Percentiles rank a stretch among this genome's conserved stretches.
Conservation (phyloP, 2,329 filamentous ascomycete species). For the Penicillium sp. region DNA sequence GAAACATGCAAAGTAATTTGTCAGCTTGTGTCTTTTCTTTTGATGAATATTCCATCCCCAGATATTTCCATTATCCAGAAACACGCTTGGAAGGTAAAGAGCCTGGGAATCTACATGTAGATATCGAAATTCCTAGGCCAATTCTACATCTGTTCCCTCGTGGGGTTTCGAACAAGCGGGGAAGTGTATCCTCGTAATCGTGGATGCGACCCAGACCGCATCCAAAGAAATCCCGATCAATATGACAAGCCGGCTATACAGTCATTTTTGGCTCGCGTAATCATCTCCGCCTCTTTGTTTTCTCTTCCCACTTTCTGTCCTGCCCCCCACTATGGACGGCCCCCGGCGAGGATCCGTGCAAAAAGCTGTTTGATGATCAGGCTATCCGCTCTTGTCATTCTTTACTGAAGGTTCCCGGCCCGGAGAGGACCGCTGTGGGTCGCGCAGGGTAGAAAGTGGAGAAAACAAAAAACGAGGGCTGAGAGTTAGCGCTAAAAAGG, state of each 20-base stretch:
- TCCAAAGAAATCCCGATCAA: conserved; percentile 10
- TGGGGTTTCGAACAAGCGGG: conserved; percentile 4
- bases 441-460: conserved; percentile 15
- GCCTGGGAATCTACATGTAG: background rate
- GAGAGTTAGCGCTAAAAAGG: conserved; percentile 16
- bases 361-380: conserved; percentile 7
- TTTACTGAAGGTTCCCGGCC: conserved; percentile 28
- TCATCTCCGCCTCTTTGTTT: background rate
- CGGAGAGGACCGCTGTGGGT: conserved; percentile 29
- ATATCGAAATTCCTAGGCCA: conserved; percentile 3
- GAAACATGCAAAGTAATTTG: conserved; percentile 12
- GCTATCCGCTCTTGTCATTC: conserved; percentile 13
- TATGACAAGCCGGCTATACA: background rate
- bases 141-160: conserved; percentile 21
- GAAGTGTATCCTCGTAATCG: conserved; percentile 2
- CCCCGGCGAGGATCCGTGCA: conserved; percentile 13
- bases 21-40: conserved; percentile 12
- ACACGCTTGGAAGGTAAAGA: no score
- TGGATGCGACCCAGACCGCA: conserved; percentile 14
- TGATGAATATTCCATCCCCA: conserved; percentile 12
- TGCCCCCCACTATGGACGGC: conserved; percentile 2
- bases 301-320: background rate
- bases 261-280: background rate
- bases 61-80: background rate
- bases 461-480: conserved; percentile 17